Percentiles rank a stretch among this genome's conserved stretches.
These are phyloP conservation scores for Spinellus fusiger DNA, from an alignment of 192 early-diverging fungal genomes.

Conservation along the genomic window DNA sequence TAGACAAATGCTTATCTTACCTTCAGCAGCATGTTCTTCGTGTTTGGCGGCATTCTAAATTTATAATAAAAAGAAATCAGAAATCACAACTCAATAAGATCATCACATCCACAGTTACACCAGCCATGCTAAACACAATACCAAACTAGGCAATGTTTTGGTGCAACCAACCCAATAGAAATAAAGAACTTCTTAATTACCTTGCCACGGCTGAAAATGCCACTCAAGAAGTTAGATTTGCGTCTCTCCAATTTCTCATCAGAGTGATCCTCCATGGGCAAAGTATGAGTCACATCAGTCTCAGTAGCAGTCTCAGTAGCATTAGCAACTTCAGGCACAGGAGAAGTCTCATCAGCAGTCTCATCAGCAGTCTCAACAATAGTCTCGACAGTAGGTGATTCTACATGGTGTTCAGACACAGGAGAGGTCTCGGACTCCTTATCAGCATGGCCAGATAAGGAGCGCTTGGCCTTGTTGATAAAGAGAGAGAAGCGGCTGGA, in stretches of 20 bases:
- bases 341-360: constrained; percentile 2
- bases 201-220: constrained; percentile 14
- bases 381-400: not conserved
- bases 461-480: constrained; percentile 19
- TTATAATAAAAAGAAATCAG: not conserved
- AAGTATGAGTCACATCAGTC: not conserved
- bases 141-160: not conserved
- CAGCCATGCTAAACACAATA: not conserved
- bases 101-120: not conserved
- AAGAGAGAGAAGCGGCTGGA: constrained; percentile 19
- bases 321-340: not conserved
- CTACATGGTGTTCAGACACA: not conserved
- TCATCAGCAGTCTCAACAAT: not conserved
- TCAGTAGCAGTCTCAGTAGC: not conserved
- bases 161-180: not conserved
- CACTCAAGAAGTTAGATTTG: constrained; percentile 12
- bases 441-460: not conserved
- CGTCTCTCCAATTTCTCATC: not conserved
- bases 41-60: not conserved
- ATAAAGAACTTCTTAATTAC: constrained; percentile 5
- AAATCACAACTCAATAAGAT: not conserved
- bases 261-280: not conserved
- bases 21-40: not conserved
- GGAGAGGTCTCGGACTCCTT: not conserved
- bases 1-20: not conserved